A percentile compares a stretch with the other conserved stretches of the same genome.
Conservation (phyloP, 2,329 filamentous ascomycete species). For the Meredithiella fracta region DNA sequence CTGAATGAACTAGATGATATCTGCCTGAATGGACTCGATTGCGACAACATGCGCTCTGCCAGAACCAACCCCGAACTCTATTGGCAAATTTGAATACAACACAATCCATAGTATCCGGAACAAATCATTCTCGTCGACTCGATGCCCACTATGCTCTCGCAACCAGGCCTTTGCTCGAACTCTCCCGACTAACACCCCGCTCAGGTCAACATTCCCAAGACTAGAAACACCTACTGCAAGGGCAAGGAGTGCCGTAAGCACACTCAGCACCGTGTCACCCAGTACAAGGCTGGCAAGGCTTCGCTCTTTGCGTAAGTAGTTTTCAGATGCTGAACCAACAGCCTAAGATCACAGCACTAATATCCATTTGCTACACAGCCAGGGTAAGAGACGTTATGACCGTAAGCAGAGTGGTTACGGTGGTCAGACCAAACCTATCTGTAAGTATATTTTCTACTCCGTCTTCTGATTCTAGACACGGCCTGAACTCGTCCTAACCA, state of each 20-base stretch:
- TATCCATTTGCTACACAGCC: constrained; percentile 21
- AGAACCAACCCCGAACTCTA: neutral
- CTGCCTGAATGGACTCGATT: too few species aligned
- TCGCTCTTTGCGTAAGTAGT: constrained; percentile 62
- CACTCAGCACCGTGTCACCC: constrained; percentile 83
- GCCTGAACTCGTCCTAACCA: neutral
- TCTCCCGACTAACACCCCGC: constrained; percentile 20
- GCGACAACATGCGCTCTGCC: too few species aligned
- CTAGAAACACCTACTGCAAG: constrained; percentile 94
- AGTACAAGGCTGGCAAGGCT: constrained; percentile 96
- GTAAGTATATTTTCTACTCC: constrained; percentile 8
- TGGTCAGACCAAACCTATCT: constrained; percentile 99
- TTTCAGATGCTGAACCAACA: too few species aligned
- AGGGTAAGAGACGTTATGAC: constrained; percentile 99
- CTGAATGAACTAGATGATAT: too few species aligned
- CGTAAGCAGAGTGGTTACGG: constrained; percentile 98
- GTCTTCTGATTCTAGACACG: neutral
- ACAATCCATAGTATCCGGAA: neutral
- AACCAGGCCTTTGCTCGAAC: constrained; percentile 2
- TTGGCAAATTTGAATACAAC: neutral
- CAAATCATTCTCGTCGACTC: neutral
- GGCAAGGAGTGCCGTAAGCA: constrained; percentile 86
- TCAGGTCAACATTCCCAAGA: constrained; percentile 97
- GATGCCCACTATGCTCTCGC: neutral
- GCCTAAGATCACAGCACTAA: neutral